Percentiles rank a stretch among this genome's conserved stretches.
These are phyloP conservation scores for Trypanosomatidae sp. DNA, from an alignment of 208 protist species.

Conservation along the genomic window DNA sequence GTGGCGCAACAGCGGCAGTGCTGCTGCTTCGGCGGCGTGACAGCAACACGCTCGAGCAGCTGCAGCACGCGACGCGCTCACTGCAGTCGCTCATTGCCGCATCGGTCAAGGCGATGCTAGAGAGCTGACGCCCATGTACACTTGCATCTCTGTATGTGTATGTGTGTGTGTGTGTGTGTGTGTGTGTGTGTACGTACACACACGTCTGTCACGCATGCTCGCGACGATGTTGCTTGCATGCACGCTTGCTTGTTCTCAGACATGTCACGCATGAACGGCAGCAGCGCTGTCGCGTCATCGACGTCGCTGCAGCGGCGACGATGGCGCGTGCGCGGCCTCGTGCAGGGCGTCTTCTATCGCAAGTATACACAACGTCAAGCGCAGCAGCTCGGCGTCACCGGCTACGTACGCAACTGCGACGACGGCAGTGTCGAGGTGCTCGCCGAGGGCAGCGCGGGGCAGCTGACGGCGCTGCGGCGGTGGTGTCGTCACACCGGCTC, in stretches of 20 bases:
- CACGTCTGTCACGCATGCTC: slow-evolving; percentile 1
- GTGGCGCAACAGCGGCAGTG: too few relatives aligned
- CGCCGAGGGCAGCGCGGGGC: slow-evolving; percentile 35
- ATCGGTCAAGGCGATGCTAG: slow-evolving; percentile 56
- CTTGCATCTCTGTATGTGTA: neutral
- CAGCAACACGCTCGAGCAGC: slow-evolving; percentile 1
- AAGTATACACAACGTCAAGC: slow-evolving; percentile 59
- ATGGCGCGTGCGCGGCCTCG: slow-evolving; percentile 45
- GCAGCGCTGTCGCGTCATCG: neutral
- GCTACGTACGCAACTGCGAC: slow-evolving; percentile 66
- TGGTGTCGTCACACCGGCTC: slow-evolving; percentile 77
- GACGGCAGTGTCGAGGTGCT: slow-evolving; percentile 67
- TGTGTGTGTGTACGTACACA: neutral
- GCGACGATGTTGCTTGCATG: too few relatives aligned
- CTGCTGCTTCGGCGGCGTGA: too few relatives aligned
- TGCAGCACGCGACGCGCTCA: slow-evolving; percentile 20
- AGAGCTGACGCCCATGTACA: neutral
- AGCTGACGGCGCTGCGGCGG: slow-evolving; percentile 23
- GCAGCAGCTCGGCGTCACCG: slow-evolving; percentile 29
- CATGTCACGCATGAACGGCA: too few relatives aligned
- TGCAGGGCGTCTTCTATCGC: slow-evolving; percentile 86
- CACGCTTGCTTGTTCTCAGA: too few relatives aligned
- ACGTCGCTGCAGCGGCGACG: slow-evolving; percentile 15
- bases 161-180: neutral
- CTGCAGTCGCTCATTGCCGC: slow-evolving; percentile 62